Base-by-base conservation (phyloP, 257 asterid species). In the Nicotiana otophora region DNA sequence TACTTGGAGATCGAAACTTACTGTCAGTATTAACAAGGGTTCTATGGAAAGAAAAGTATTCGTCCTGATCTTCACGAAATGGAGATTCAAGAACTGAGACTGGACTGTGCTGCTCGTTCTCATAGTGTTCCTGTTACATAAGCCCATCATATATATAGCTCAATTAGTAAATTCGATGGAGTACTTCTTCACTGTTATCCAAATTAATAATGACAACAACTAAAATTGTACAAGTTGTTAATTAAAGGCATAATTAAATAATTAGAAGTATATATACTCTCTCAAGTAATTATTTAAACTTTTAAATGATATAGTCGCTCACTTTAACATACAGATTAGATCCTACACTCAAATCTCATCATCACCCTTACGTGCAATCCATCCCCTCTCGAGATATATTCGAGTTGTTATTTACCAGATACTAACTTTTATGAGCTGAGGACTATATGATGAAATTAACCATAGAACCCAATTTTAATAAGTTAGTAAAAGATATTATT, bases 41-140 rank as follows among this genome's bases (percentile, higher is more conserved):
- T 65, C 78, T 85, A 82, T 80, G 83, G 85, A 78, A 81, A 34
- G 83, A 82, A 48, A 75, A 51, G 80, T 65, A 84, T 20, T 74
- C 90, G 75, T 83, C 89, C 16, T 81, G 82, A 64, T 87, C 86
- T 46, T 62, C 67, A 62, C 75, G 86, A 78, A 92, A 94, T 74
- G 97, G 90, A 58, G 97, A 91, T 74, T 88, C 87, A 57, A 92
- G 92, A 85, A 94, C 92, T 75, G 98, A 94, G 20, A 94, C 89
- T 9, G 98, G 98, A 80, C 94, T 92, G 72, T 88, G 91, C 84
- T 90, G 97, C 28, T 92, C 95, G 7, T 72, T 83, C 79, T 90
- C 97, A 70, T 89, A 92, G 55, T 87, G 70, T 23, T 75, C 89
- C 94, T 92, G 87, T 62, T 62, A 80, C 12, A 33, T 1, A 11